A percentile compares a stretch with the other conserved stretches of the same genome.
Evolutionary conservation across 352 stramenopile genomes (phyloP).

Genomic region (Globisporangium perplexum): DNA sequence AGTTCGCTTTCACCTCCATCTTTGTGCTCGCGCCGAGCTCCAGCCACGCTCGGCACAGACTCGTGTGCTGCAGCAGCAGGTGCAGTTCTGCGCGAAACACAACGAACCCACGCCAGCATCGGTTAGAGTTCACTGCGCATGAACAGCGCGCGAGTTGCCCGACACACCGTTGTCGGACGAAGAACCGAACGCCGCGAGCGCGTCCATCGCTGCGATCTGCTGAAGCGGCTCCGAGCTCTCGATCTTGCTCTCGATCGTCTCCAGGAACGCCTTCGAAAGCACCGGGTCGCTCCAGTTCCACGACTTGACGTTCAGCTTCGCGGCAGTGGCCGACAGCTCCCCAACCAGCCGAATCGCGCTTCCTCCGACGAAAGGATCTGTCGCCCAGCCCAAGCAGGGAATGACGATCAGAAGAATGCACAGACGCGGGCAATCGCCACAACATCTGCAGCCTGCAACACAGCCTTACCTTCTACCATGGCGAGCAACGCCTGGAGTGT

Average conservation of each 20-base stretch:
- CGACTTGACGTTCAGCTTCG: slow-evolving; percentile 54
- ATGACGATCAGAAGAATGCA: not conserved
- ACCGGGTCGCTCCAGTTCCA: slow-evolving; percentile 76
- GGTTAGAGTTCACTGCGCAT: not conserved
- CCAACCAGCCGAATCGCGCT: slow-evolving; percentile 74
- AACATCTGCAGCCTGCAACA: not conserved
- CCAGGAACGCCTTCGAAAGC: slow-evolving; percentile 74
- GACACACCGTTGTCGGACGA: slow-evolving; percentile 74
- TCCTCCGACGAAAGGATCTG: slow-evolving; percentile 75
- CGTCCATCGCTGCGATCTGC: slow-evolving; percentile 83
- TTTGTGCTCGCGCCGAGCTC: slow-evolving; percentile 51
- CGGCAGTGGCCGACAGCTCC: slow-evolving; percentile 64
- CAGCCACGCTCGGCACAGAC: slow-evolving; percentile 55
- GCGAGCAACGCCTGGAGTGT: slow-evolving; percentile 53
- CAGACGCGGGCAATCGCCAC: not conserved
- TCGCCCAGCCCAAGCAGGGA: not conserved
- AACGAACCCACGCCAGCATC: not conserved
- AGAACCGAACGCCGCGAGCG: slow-evolving; percentile 67
- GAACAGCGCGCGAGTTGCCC: too few relatives aligned
- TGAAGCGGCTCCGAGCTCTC: slow-evolving; percentile 55
- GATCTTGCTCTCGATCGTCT: slow-evolving; percentile 63
- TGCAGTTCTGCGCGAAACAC: slow-evolving; percentile 41
- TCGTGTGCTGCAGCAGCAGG: slow-evolving; percentile 64
- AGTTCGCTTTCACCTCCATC: slow-evolving; percentile 71
- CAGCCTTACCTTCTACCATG: slow-evolving; percentile 43